phyloP scores from a whole-genome alignment of 164 flowering plant genomes.

The Macadamia tetraphylla region DNA sequence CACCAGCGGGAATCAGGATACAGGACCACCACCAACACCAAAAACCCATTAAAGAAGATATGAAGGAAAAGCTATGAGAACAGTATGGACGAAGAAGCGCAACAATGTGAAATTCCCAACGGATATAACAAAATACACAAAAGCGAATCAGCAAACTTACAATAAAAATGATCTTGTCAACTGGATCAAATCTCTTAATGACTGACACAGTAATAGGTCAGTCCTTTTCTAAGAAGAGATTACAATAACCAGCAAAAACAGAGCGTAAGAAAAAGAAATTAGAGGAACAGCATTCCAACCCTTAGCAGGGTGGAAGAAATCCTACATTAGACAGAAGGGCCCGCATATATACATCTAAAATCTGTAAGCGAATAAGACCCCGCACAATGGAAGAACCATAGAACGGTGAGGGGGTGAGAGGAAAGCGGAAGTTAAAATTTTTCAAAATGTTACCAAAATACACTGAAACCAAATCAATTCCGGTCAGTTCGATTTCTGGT shows the following conservation, averaged over 20 bases:
- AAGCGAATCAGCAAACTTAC: neutral
- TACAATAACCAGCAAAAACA: neutral
- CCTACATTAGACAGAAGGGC: neutral
- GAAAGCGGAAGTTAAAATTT: neutral
- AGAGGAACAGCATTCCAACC: neutral
- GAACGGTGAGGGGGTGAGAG: neutral
- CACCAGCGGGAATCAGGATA: neutral
- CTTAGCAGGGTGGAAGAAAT: too few species aligned
- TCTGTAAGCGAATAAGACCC: neutral
- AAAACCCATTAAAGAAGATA: neutral
- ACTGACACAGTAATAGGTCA: neutral
- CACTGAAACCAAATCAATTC: slow-evolving; percentile 12
- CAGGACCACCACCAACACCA: neutral
- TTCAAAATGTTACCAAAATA: neutral
- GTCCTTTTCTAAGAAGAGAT: neutral
- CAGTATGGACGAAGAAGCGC: neutral
- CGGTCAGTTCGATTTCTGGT: slow-evolving; percentile 39
- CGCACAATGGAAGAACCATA: neutral
- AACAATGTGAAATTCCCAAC: neutral
- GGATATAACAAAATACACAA: too few species aligned
- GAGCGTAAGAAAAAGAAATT: neutral
- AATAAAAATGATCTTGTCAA: neutral
- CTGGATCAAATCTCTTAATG: neutral
- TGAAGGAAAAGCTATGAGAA: too few species aligned
- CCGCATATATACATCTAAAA: neutral